Evolutionary conservation across 371 early-diverging fungal genomes (phyloP), one percentile per base, ranked within the genome.

Genomic region (Mucor ambiguus): DNA sequence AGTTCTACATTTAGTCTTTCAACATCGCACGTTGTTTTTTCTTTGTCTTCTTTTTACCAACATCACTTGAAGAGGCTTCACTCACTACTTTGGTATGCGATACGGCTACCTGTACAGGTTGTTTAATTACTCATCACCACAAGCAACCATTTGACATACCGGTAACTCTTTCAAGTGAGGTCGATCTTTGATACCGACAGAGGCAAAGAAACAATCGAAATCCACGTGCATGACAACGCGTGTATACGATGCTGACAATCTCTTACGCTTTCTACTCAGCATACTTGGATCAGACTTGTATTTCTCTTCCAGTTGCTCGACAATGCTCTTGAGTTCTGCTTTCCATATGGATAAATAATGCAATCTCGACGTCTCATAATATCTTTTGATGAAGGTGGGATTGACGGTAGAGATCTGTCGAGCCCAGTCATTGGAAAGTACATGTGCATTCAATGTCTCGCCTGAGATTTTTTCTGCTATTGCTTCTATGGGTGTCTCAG

Each of bases 161-260:
- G 95, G 93, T 61, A 75, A 76, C 44, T 81, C 75, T 26, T 48
- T 68, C 2, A 93, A 72, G 38, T 92, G 78, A 2, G 92, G 95
- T 5, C 88, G 80, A 18, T 81, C 85, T 37, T 87, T 78, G 14
- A 93, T 72, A 0, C 93, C 90, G 0, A 92, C 94, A 0, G 95
- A 91, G 0, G 89, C 95, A 74, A 96, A 97, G 69, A 96, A 98
- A 69, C 95, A 94, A 78, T 98, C 98, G 75, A 98, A 90, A 70
- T 97, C 98, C 22, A 95, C 77, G 72, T 98, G 96, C 88, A 80
- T 77, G 61, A 78, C 63, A 30, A 72, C 66, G 12, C 75, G 72
- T 58, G 38, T 14, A 28, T 52, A 28, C 52, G 52, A 24, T 5
- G 26, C 54, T 0, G 54, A 30, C 5, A 26, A 7, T 32, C 37